phyloP scores from a whole-genome alignment of 2,329 filamentous ascomycete species.

The Neonectria neomacrospora region DNA sequence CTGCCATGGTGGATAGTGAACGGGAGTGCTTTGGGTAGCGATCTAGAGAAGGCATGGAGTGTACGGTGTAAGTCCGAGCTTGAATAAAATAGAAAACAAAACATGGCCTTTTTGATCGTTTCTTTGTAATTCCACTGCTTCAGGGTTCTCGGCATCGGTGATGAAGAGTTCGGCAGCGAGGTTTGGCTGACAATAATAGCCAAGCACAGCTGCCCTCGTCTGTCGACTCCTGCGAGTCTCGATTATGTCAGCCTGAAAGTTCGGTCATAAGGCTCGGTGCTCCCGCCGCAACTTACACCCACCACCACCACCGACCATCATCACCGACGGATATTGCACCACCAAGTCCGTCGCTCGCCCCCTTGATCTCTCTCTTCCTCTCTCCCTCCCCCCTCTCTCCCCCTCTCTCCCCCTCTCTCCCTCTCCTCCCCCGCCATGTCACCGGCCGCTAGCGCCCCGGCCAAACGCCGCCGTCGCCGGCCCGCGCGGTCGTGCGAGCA shows the following conservation, averaged over 20 bases:
- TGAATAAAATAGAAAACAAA: background rate
- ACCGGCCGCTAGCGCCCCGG: conserved; percentile 22
- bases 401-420: too few relatives aligned
- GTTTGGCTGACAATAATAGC: conserved; percentile 1
- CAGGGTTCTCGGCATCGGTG: conserved; percentile 30
- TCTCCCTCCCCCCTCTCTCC: too few relatives aligned
- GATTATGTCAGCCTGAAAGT: conserved; percentile 12
- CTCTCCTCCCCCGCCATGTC: conserved; percentile 13
- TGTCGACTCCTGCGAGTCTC: too few relatives aligned
- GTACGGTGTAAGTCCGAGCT: background rate
- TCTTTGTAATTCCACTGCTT: background rate
- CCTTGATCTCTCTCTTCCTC: too few relatives aligned
- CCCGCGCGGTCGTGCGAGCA: conserved; percentile 43
- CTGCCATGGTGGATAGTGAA: conserved; percentile 11
- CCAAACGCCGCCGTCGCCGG: conserved; percentile 40
- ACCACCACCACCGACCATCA: conserved; percentile 10
- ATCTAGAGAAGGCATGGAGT: background rate
- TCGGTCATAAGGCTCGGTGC: conserved; percentile 36
- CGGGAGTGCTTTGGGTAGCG: background rate
- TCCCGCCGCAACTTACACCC: conserved; percentile 27
- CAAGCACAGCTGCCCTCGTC: too few relatives aligned
- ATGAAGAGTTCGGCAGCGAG: conserved; percentile 18
- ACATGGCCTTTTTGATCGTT: background rate
- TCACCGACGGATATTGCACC: conserved; percentile 4
- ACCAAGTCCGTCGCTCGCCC: conserved; percentile 14